Base-by-base conservation (phyloP, 2,329 filamentous ascomycete genomes). In the Phialophora macrospora region DNA sequence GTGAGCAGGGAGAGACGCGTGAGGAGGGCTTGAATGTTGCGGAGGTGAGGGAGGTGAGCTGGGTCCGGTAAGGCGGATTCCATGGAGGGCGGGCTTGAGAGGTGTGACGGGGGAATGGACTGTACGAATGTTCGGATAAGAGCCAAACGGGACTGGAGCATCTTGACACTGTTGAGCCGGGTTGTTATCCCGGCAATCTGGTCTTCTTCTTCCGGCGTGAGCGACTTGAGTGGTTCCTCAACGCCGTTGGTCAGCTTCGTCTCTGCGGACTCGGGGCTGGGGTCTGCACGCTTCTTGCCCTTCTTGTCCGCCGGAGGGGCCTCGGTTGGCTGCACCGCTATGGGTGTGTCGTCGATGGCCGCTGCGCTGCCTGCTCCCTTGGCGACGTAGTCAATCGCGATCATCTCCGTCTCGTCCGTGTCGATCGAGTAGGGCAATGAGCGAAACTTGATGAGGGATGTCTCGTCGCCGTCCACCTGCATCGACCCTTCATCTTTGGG, bases 321-420 rank as follows among this genome's bases (percentile, higher is more conserved):
- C 38, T 64, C 64, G 12, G 32, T 24, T 2, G 66, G 24, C 24
- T 38, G 60, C 69, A 57, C 54, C 74, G 72, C 67, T 73, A 72
- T 57, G 72, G 87, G 26, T 28, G 60, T 41, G 22, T 68, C 63
- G 26, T 56, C 63, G 12, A 72, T 54, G 4, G 68, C 87, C 11
- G 90, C 88, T 26, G 93, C 93, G 73, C 91, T 94, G 55, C 91
- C 91, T 55, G 90, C 91, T 46, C 91, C 92, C 60, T 89, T 88
- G 0, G 94, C 93, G 22, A 99, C 90, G 71, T 93, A 96, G 77
- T 97, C 93, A 74, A 99, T 91, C 72, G 91, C 91, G 71, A 99
- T 98, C 93, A 97, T 97, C 78, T 99, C 95, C 1, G 93, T 93
- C 77, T 98, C 93, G 9, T 92, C 92, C 0, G 93, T 97, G 79